phyloP scores from a whole-genome alignment of 441 rosid species.

The Pelargonium cotyledonis region DNA sequence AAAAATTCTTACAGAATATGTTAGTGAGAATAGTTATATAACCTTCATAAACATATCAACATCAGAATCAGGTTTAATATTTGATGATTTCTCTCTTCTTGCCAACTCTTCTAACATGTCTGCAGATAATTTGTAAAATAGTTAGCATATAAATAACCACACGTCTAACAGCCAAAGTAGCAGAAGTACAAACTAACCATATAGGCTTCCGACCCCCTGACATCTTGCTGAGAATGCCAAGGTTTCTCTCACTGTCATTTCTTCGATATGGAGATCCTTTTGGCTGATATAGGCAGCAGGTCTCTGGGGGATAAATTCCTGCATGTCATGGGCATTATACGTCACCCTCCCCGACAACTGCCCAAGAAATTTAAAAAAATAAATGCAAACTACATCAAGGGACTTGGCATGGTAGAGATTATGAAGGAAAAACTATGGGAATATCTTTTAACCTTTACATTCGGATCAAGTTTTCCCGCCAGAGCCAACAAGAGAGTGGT shows the following conservation, averaged over 20 bases:
- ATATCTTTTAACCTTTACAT: conserved; percentile 30
- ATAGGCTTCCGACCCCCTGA: conserved; percentile 57
- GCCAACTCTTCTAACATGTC: conserved; percentile 46
- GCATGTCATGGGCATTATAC: conserved; percentile 49
- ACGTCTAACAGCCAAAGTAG: neutral
- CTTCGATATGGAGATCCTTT: conserved; percentile 50
- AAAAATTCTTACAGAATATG: no score
- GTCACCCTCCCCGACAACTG: conserved; percentile 48
- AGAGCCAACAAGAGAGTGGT: conserved; percentile 32
- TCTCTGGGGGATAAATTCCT: conserved; percentile 24
- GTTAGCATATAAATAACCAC: neutral
- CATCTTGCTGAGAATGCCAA: conserved; percentile 53
- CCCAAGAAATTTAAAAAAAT: neutral
- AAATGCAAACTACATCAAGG: neutral
- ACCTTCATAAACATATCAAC: conserved; percentile 62
- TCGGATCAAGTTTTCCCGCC: conserved; percentile 29
- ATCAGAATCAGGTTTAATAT: conserved; percentile 55
- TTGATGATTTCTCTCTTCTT: conserved; percentile 43
- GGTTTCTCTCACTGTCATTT: conserved; percentile 62
- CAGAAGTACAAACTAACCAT: conserved; percentile 28
- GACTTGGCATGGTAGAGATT: neutral
- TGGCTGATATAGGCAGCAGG: conserved; percentile 31
- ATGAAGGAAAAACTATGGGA: neutral
- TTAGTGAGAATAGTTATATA: conserved; percentile 2
- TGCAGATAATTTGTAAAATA: neutral